These are phyloP conservation scores for Metschnikowia amazonensis DNA, from an alignment of 805 yeast genomes.

Conservation along the genomic window DNA sequence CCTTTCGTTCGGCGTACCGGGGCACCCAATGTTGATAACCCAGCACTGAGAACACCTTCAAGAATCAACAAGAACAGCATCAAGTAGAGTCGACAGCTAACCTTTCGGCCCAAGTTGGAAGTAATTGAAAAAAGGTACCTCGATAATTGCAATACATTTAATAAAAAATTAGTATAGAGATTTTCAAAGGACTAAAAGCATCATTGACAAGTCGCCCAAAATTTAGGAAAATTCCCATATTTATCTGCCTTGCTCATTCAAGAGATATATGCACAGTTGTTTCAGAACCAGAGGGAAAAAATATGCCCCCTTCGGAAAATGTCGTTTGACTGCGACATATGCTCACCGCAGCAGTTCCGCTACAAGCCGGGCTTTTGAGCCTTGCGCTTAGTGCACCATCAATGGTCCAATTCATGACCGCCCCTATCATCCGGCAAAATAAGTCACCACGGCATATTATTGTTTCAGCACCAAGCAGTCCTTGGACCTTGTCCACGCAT, in stretches of 20 bases:
- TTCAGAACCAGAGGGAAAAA: background rate
- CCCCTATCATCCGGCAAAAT: background rate
- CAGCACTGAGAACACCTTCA: background rate
- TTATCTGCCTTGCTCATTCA: background rate
- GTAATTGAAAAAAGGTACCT: background rate
- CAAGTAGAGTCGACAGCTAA: background rate
- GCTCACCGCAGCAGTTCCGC: constrained; percentile 6
- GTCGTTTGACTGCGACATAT: constrained; percentile 5
- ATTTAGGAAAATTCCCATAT: background rate
- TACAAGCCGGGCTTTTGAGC: constrained; percentile 1
- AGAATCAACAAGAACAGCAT: background rate
- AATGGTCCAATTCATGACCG: background rate
- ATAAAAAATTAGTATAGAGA: background rate
- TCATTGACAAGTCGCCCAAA: background rate
- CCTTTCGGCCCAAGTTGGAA: background rate
- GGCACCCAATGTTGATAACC: background rate
- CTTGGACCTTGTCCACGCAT: background rate
- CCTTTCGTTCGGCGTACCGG: background rate
- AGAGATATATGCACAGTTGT: background rate
- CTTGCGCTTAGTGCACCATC: background rate
- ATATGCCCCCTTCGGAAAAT: constrained; percentile 3
- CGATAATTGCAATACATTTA: background rate
- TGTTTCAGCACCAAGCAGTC: background rate
- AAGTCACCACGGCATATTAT: background rate
- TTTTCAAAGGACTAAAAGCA: background rate